phyloP scores from a whole-genome alignment of 495 filamentous ascomycete species.

The Tetracladium setigerum region DNA sequence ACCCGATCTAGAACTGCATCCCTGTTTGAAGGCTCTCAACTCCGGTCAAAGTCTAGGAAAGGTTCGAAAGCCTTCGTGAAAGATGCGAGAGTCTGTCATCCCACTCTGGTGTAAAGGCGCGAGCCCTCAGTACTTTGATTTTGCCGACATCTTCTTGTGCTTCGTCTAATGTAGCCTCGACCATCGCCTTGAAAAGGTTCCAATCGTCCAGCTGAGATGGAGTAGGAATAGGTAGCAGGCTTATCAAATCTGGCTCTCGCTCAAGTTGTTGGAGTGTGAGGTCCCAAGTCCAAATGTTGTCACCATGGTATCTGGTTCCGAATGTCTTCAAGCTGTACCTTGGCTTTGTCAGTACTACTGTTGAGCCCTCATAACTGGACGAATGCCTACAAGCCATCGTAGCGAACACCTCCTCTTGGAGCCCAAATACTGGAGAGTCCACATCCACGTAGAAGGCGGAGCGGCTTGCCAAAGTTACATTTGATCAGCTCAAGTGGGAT shows the following conservation, averaged over 20 bases:
- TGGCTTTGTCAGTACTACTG: constrained; percentile 9
- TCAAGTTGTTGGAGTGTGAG: constrained; percentile 27
- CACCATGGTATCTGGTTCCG: constrained; percentile 27
- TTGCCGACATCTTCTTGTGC: constrained; percentile 1
- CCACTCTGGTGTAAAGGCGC: background rate
- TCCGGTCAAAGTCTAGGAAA: too few relatives aligned
- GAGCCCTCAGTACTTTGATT: background rate
- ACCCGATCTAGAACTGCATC: too few relatives aligned
- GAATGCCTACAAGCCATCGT: constrained; percentile 40
- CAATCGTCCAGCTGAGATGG: constrained; percentile 43
- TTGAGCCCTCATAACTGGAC: background rate
- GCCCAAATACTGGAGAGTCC: constrained; percentile 35
- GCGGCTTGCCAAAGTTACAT: constrained; percentile 21
- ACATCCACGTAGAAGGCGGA: constrained; percentile 36
- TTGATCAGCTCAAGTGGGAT: too few relatives aligned
- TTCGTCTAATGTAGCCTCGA: constrained; percentile 14
- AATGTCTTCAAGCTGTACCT: constrained; percentile 31
- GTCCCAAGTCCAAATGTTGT: constrained; percentile 25
- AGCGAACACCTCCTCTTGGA: constrained; percentile 37
- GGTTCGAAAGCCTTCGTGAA: too few relatives aligned
- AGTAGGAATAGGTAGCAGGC: constrained; percentile 28
- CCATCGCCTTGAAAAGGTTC: constrained; percentile 30
- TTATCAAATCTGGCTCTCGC: constrained; percentile 22
- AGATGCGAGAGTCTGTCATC: background rate
- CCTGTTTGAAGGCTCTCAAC: too few relatives aligned